Evolutionary conservation across 2,329 filamentous ascomycete species (phyloP), one percentile per base, ranked within the genome.

Genomic region (Coleophoma cylindrospora): DNA sequence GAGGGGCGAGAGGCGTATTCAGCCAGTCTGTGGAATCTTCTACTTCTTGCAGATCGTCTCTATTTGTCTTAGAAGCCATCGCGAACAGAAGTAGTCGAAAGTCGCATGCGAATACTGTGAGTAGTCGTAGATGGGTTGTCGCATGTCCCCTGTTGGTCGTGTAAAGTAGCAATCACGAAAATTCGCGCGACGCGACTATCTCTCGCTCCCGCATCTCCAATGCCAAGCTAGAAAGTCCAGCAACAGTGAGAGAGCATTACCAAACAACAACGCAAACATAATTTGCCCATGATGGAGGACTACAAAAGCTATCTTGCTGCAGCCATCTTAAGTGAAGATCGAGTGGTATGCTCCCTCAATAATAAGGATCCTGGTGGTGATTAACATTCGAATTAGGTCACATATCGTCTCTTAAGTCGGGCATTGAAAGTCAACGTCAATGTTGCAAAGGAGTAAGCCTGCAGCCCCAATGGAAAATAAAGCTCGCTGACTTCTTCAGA

Each of bases 11-110:
- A 2, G 83, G 78, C 12, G 89, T 95, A 11, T 73, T 63, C 6
- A 91, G 75, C 89, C 89, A 95, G 72, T 95, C 89, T 48, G 89
- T 91, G n/a, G 88, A 85, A 70, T 94, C 89, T 45, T 86, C 70
- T 40, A 92, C 71, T 53, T 75, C 71, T 53, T 56, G 57, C 17
- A 51, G 50, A 43, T 61, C 53, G 40, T 58, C 51, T 46, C 49
- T 56, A 9, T 38, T 34, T 13, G 36, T 17, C 36, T 34, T 50
- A 9, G 43, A 34, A 40, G 34, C 40, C 46, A 41, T 41, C n/a
- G 36, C 46, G n/a, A 48, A 38, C 32, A 27, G 9, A 27, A 27
- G 27, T 27, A 27, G 43, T 17, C 40, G 40, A 45, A 32, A 51
- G 37, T 38, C 22, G 38, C 43, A 34, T 48, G 15, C 50, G 53